These are phyloP conservation scores for Ophiocordyceps sinensis DNA, from an alignment of 2,329 filamentous ascomycete species.

Conservation along the genomic window DNA sequence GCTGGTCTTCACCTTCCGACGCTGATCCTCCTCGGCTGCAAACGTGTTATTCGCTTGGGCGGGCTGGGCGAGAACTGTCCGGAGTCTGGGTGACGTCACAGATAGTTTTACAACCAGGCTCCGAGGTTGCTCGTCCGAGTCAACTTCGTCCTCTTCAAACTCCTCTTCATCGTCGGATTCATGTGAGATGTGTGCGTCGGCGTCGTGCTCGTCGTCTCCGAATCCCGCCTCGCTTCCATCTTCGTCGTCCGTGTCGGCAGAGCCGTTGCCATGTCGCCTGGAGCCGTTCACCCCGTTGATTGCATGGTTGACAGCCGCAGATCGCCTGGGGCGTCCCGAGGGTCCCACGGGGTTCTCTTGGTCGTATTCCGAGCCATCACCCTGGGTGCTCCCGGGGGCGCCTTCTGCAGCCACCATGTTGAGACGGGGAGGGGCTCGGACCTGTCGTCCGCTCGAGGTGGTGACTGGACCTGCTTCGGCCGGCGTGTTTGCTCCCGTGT, in stretches of 20 bases:
- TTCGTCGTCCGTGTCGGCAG: constrained; percentile 48
- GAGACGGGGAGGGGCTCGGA: constrained; percentile 52
- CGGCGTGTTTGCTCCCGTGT: constrained; percentile 60
- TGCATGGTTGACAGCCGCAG: constrained; percentile 32
- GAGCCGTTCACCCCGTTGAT: constrained; percentile 32
- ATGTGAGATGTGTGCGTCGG: constrained; percentile 50
- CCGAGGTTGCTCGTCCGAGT: constrained; percentile 30
- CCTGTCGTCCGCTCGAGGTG: constrained; percentile 79
- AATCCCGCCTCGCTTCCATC: constrained; percentile 61
- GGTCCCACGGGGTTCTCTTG: constrained; percentile 26
- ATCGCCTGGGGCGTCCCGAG: constrained; percentile 34
- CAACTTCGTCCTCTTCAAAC: constrained; percentile 42
- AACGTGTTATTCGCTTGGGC: constrained; percentile 5
- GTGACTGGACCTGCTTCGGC: constrained; percentile 49
- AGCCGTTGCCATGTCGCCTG: constrained; percentile 25
- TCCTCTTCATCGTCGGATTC: constrained; percentile 43
- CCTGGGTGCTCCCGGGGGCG: constrained; percentile 29
- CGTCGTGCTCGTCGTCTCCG: constrained; percentile 60
- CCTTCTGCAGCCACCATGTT: constrained; percentile 46
- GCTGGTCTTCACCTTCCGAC: constrained; percentile 5
- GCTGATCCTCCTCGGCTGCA: constrained; percentile 8
- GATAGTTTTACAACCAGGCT: constrained; percentile 66
- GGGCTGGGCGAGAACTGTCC: constrained; percentile 13
- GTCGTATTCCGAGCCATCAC: constrained; percentile 24
- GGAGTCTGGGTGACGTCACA: constrained; percentile 27